phyloP scores from a whole-genome alignment of 1,284 basidiomycete genomes.

The Fomitopsis betulina region DNA sequence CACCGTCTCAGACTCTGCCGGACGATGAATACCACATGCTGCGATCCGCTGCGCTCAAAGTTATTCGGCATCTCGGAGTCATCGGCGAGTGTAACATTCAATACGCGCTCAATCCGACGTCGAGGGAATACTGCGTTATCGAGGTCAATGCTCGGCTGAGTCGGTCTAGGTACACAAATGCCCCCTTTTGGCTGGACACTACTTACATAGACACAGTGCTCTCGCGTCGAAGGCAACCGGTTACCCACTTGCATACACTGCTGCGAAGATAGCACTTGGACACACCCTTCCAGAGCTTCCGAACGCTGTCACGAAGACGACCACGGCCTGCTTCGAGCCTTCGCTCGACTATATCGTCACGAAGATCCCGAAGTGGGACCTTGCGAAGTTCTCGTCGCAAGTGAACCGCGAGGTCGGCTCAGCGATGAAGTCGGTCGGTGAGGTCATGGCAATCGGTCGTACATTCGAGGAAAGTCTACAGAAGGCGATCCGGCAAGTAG shows the following conservation, averaged over 20 bases:
- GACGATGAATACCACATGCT: conserved; percentile 99
- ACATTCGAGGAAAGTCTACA: conserved; percentile 99
- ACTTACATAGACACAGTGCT: conserved; percentile 47
- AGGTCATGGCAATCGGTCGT: conserved; percentile 99
- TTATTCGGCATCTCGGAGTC: conserved; percentile 88
- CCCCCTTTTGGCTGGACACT: conserved; percentile 42
- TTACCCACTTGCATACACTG: conserved; percentile 98
- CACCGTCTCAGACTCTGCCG: conserved; percentile 95
- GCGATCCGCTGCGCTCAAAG: conserved; percentile 93
- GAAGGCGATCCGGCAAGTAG: conserved; percentile 97
- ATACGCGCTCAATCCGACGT: conserved; percentile 94
- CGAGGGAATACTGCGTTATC: conserved; percentile 96
- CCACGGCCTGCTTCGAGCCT: conserved; percentile 99
- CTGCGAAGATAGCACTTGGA: conserved; percentile 98
- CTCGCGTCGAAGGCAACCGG: conserved; percentile 99
- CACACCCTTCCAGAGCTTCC: conserved; percentile 97
- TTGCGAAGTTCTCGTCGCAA: conserved; percentile 93
- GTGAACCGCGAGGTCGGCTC: conserved; percentile 96
- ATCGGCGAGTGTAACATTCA: conserved; percentile 99
- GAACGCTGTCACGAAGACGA: conserved; percentile 99
- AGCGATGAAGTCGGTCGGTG: conserved; percentile 98
- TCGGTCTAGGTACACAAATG: conserved; percentile 34
- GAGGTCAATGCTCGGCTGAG: conserved; percentile 87
- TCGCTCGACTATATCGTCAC: conserved; percentile 99
- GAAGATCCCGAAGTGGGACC: conserved; percentile 99